phyloP scores from a whole-genome alignment of 1,284 basidiomycete genomes.

The Phaffia rhodozyma region DNA sequence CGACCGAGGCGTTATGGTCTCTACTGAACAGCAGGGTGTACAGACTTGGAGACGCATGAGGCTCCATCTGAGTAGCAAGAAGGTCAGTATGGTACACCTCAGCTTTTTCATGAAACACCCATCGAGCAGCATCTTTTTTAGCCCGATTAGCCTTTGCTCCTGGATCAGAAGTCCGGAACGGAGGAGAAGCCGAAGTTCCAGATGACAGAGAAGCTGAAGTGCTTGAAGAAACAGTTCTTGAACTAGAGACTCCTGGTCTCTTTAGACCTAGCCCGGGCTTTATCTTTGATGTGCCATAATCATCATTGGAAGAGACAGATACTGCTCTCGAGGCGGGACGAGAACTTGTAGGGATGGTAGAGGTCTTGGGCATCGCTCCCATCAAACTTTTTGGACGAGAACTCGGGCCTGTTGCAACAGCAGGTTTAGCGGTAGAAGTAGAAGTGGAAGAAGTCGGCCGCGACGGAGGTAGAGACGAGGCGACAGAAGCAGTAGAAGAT shows the following conservation, averaged over 20 bases:
- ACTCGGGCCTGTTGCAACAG: neutral
- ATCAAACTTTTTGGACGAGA: constrained; percentile 11
- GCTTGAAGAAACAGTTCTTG: constrained; percentile 22
- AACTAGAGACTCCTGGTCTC: constrained; percentile 22
- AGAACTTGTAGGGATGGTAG: neutral
- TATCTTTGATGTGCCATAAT: neutral
- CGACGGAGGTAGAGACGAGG: constrained; percentile 22
- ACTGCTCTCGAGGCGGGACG: constrained; percentile 3
- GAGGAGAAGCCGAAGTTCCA: constrained; percentile 34
- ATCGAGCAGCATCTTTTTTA: constrained; percentile 62
- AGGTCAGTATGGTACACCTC: constrained; percentile 78
- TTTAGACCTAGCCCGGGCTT: constrained; percentile 2
- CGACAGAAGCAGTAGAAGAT: constrained; percentile 16
- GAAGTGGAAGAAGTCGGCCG: constrained; percentile 26
- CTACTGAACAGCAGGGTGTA: constrained; percentile 79
- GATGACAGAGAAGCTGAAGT: constrained; percentile 21
- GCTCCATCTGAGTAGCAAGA: constrained; percentile 84
- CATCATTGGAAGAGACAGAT: constrained; percentile 7
- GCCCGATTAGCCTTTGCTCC: constrained; percentile 64
- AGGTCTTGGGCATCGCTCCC: constrained; percentile 14
- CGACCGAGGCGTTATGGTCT: constrained; percentile 91
- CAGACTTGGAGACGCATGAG: constrained; percentile 62
- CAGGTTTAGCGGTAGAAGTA: constrained; percentile 13
- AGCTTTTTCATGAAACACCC: constrained; percentile 67
- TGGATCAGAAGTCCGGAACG: constrained; percentile 56